phyloP scores from a whole-genome alignment of 2,329 filamentous ascomycete genomes.

The Talaromyces sp. region DNA sequence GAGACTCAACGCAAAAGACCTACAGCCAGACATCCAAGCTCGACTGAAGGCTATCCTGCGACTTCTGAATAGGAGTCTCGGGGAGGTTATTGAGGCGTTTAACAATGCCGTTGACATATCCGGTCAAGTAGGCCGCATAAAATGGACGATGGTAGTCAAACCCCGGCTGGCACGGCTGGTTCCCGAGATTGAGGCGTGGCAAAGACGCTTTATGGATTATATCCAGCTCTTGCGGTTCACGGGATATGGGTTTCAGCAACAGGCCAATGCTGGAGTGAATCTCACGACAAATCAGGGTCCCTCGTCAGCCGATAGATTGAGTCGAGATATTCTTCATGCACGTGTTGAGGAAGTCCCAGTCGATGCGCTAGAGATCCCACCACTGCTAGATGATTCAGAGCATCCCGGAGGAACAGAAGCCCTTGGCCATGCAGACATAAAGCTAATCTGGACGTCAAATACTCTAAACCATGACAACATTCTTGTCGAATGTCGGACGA shows the following conservation, averaged over 20 bases:
- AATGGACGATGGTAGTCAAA: not conserved
- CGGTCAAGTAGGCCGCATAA: not conserved
- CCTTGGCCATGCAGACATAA: not conserved
- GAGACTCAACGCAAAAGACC: not conserved
- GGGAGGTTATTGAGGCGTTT: not conserved
- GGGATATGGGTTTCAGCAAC: not conserved
- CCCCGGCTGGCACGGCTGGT: not conserved
- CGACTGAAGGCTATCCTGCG: not conserved
- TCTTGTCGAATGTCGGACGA: not conserved
- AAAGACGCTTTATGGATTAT: constrained; percentile 3
- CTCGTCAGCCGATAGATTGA: not conserved
- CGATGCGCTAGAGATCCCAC: not conserved
- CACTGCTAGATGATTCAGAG: not conserved
- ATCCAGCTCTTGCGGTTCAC: not conserved
- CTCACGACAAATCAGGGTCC: no score
- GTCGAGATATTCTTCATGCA: not conserved
- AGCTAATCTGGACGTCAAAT: not conserved
- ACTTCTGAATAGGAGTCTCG: not conserved
- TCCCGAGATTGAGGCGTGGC: not conserved
- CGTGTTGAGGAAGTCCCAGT: not conserved
- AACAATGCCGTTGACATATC: not conserved
- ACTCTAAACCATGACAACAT: not conserved
- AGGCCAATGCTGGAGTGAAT: not conserved
- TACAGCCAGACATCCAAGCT: not conserved
- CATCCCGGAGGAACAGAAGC: not conserved